Conservation (phyloP, 805 yeast species). For the Suhomyces prunicola region DNA sequence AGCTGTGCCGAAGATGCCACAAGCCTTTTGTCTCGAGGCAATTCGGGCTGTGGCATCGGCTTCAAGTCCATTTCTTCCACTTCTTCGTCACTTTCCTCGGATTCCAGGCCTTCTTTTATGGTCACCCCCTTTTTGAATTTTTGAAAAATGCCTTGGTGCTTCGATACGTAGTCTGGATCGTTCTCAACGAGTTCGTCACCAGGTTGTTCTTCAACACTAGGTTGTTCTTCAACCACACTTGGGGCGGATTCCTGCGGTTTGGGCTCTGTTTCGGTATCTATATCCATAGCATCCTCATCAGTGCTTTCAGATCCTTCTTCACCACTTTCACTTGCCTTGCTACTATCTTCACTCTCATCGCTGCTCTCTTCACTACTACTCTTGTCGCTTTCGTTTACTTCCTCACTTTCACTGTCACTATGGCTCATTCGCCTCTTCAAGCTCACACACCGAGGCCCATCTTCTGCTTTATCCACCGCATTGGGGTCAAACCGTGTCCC, state of each 20-base stretch:
- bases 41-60: constrained; percentile 83
- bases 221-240: not conserved
- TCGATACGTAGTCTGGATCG: constrained; percentile 17
- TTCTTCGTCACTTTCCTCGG: constrained; percentile 16
- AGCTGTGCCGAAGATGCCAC: constrained; percentile 21
- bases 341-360: constrained; percentile 2
- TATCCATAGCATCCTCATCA: constrained; percentile 10
- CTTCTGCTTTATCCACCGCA: not conserved
- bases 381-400: constrained; percentile 1
- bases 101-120: constrained; percentile 30
- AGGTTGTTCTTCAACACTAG: not conserved
- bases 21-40: constrained; percentile 51
- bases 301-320: not conserved
- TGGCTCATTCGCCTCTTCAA: constrained; percentile 16
- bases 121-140: constrained; percentile 16
- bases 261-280: constrained; percentile 4
- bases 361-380: constrained; percentile 11
- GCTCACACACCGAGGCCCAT: constrained; percentile 2
- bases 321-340: not conserved
- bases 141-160: constrained; percentile 19
- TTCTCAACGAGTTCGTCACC: not conserved
- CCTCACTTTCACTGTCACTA: constrained; percentile 9
- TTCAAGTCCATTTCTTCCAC: constrained; percentile 39
- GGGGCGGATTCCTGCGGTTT: not conserved
- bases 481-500: constrained; percentile 63